A percentile compares a stretch with the other conserved stretches of the same genome.
Conservation (phyloP, 441 rosid genomes). For the Isatis lusitanica region DNA sequence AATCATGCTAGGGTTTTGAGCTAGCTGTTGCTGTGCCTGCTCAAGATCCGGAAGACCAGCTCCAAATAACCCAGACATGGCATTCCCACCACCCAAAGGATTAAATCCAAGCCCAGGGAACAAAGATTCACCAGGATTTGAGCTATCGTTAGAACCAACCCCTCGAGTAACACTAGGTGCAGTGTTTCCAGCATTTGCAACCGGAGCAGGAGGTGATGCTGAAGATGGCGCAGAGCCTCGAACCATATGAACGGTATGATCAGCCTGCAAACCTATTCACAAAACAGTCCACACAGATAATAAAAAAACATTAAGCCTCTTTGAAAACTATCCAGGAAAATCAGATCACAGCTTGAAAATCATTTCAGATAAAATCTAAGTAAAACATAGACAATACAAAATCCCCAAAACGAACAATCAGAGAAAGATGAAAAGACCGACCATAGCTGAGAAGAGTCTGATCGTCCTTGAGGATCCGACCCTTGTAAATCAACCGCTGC, state of each 20-base stretch:
- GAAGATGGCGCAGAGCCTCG: slow-evolving; percentile 61
- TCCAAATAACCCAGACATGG: slow-evolving; percentile 65
- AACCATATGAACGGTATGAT: slow-evolving; percentile 86
- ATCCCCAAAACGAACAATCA: not conserved
- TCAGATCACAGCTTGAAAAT: slow-evolving; percentile 7
- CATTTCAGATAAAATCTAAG: not conserved
- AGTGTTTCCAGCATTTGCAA: slow-evolving; percentile 45
- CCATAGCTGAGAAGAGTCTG: slow-evolving; percentile 66
- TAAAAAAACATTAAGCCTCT: not conserved
- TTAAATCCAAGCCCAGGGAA: slow-evolving; percentile 68
- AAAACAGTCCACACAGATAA: slow-evolving; percentile 5
- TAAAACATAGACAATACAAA: not conserved
- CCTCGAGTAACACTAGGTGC: slow-evolving; percentile 55
- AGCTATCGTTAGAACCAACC: slow-evolving; percentile 57
- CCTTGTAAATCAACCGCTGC: slow-evolving; percentile 77
- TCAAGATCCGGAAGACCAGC: slow-evolving; percentile 71
- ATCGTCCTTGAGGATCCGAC: slow-evolving; percentile 76
- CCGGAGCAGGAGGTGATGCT: slow-evolving; percentile 47
- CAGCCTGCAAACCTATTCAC: slow-evolving; percentile 67
- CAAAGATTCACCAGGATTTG: slow-evolving; percentile 52
- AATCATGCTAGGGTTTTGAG: slow-evolving; percentile 75
- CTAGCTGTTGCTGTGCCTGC: slow-evolving; percentile 77
- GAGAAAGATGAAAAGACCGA: not conserved
- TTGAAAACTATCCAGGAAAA: not conserved
- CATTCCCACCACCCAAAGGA: slow-evolving; percentile 53